phyloP scores from a whole-genome alignment of 108 stramenopile genomes.

The Bacterosira constricta region DNA sequence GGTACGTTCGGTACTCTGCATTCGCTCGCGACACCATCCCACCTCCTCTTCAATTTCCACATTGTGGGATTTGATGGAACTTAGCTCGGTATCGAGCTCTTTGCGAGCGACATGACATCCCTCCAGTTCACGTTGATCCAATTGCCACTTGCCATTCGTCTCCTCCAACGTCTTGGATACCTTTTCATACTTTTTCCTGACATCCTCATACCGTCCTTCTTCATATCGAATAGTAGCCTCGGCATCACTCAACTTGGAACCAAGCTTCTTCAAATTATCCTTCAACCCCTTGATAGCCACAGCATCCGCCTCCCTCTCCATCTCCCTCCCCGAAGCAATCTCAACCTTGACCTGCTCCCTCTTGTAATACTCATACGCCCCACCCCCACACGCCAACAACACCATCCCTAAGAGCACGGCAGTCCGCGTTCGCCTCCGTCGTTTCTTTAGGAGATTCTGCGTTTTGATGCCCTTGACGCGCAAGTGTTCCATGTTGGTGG shows the following conservation, averaged over 20 bases:
- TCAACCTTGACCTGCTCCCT: conserved; percentile 31
- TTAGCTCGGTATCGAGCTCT: conserved; percentile 13
- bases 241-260: conserved; percentile 29
- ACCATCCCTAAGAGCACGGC: not conserved
- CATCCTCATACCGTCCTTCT: conserved; percentile 26
- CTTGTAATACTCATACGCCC: conserved; percentile 17
- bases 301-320: conserved; percentile 27
- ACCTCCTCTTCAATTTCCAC: conserved; percentile 31
- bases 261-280: conserved; percentile 3
- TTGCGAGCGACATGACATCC: conserved; percentile 15
- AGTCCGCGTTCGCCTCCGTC: conserved; percentile 29
- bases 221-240: conserved; percentile 49
- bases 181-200: conserved; percentile 12
- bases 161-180: conserved; percentile 24
- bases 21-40: conserved; percentile 42
- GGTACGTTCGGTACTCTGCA: conserved; percentile 31
- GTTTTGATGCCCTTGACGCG: conserved; percentile 17
- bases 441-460: conserved; percentile 18
- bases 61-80: conserved; percentile 15
- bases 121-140: conserved; percentile 35
- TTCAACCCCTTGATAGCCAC: conserved; percentile 7
- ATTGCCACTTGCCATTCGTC: conserved; percentile 24
- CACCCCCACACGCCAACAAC: conserved; percentile 9
- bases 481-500: conserved; percentile 41
- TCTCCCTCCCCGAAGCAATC: conserved; percentile 35